These are phyloP conservation scores for Paramecium sonneborni DNA, from an alignment of 73 alveolate genomes.

Conservation along the genomic window DNA sequence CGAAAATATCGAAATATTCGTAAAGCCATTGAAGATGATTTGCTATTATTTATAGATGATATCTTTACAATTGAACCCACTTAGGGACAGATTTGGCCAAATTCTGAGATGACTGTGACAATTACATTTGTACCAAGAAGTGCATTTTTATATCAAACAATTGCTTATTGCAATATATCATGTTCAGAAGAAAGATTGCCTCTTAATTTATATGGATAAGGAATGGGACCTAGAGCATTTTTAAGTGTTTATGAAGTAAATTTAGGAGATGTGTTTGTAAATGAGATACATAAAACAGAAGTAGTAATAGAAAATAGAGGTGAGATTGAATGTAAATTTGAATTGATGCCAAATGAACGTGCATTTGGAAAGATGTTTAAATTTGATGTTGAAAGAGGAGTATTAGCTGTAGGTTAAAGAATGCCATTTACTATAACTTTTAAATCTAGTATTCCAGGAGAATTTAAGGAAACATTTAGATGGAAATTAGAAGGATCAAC, in stretches of 20 bases:
- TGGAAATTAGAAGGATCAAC: conserved; percentile 96
- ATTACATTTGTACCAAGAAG: conserved; percentile 97
- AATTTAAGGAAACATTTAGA: conserved; percentile 97
- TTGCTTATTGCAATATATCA: conserved; percentile 95
- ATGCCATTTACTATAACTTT: conserved; percentile 87
- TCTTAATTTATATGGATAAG: conserved; percentile 98
- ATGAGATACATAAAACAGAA: conserved; percentile 80
- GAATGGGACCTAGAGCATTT: conserved; percentile 99
- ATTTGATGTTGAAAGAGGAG: conserved; percentile 69
- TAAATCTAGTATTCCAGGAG: conserved; percentile 98
- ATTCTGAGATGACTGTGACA: conserved; percentile 96
- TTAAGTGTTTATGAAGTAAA: conserved; percentile 86
- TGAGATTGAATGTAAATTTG: conserved; percentile 75
- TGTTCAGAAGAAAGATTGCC: conserved; percentile 99
- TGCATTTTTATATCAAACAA: conserved; percentile 94
- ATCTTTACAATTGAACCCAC: conserved; percentile 98
- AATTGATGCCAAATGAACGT: conserved; percentile 65
- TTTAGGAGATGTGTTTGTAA: conserved; percentile 95
- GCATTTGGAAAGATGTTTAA: conserved; percentile 71
- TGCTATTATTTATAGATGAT: conserved; percentile 99
- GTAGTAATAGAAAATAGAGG: conserved; percentile 86
- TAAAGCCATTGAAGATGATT: conserved; percentile 97
- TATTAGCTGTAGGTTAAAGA: conserved; percentile 87
- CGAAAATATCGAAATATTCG: conserved; percentile 91
- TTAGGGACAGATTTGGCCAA: conserved; percentile 99